Evolutionary conservation across 176 grass and related monocot species (phyloP).

Genomic region (Pontederia paniculata): DNA sequence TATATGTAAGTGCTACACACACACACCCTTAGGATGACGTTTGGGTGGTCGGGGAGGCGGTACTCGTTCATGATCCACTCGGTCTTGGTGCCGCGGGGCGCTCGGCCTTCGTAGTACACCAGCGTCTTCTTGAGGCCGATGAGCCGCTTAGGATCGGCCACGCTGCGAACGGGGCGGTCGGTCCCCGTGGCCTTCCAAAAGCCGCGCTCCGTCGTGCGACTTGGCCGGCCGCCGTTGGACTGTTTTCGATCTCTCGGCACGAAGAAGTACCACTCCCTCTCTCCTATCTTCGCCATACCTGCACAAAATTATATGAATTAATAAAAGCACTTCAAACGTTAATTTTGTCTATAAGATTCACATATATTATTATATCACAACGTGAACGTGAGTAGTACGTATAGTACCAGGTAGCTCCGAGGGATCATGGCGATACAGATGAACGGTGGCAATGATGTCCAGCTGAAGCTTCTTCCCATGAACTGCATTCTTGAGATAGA

Average conservation of each 20-base stretch:
- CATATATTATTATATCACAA: too few species aligned
- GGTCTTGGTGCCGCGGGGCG: constrained; percentile 63
- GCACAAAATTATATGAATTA: too few species aligned
- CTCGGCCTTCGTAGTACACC: constrained; percentile 79
- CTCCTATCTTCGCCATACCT: constrained; percentile 59
- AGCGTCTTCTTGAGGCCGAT: constrained; percentile 97
- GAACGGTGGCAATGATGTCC: constrained; percentile 76
- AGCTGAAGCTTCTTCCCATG: constrained; percentile 46
- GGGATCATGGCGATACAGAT: constrained; percentile 75
- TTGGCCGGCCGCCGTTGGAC: constrained; percentile 40
- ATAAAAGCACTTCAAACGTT: too few species aligned
- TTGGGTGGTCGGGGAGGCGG: constrained; percentile 38
- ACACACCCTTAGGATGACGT: constrained; percentile 29
- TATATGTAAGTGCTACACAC: too few species aligned
- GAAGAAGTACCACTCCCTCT: constrained; percentile 98
- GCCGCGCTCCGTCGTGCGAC: constrained; percentile 70
- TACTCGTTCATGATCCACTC: constrained; percentile 99
- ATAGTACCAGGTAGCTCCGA: constrained; percentile 70
- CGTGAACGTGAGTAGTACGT: too few species aligned
- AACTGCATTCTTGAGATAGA: constrained; percentile 59
- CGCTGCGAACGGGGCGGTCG: constrained; percentile 67
- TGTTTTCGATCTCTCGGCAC: constrained; percentile 71
- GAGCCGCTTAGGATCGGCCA: constrained; percentile 61
- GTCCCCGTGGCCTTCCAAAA: constrained; percentile 99
- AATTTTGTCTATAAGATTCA: too few species aligned